A percentile compares a stretch with the other conserved stretches of the same genome.
Conservation (phyloP, 768 basidiomycete genomes). For the Mycena rebaudengoi region DNA sequence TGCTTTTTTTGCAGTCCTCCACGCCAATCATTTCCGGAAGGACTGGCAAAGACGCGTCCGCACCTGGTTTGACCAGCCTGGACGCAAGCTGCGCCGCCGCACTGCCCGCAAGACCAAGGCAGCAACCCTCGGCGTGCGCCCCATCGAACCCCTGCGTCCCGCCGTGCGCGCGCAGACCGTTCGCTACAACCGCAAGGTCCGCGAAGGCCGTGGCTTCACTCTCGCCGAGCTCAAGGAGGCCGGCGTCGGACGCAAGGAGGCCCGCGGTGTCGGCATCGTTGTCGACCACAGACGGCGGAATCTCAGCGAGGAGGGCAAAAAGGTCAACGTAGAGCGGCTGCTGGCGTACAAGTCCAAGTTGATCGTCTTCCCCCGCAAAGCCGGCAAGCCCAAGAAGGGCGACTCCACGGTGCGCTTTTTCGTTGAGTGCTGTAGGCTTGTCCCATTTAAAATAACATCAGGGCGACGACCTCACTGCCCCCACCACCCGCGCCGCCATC, state of each 20-base stretch:
- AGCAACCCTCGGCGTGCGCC: constrained; percentile 89
- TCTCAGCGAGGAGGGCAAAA: constrained; percentile 95
- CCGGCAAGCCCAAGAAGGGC: constrained; percentile 94
- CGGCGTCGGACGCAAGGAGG: constrained; percentile 93
- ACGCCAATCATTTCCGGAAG: constrained; percentile 96
- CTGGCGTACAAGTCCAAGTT: constrained; percentile 92
- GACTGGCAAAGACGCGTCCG: constrained; percentile 97
- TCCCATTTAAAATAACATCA: constrained; percentile 37
- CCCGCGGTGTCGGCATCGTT: constrained; percentile 90
- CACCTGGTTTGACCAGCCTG: constrained; percentile 99
- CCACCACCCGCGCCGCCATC: constrained; percentile 73
- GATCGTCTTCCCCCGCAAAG: constrained; percentile 97
- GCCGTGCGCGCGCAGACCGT: constrained; percentile 96
- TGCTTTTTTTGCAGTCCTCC: constrained; percentile 68
- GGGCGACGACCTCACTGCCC: constrained; percentile 84
- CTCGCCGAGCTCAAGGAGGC: constrained; percentile 94
- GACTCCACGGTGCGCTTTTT: constrained; percentile 80
- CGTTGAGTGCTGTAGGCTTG: background rate
- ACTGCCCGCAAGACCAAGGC: constrained; percentile 93
- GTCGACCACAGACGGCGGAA: constrained; percentile 98
- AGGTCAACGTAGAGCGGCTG: constrained; percentile 92
- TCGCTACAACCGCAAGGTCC: constrained; percentile 97
- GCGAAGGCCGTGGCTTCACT: constrained; percentile 97
- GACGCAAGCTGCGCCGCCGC: constrained; percentile 95
- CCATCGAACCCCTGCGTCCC: constrained; percentile 90